Conservation (phyloP, 495 filamentous ascomycete genomes). For the Neurospora sp. region DNA sequence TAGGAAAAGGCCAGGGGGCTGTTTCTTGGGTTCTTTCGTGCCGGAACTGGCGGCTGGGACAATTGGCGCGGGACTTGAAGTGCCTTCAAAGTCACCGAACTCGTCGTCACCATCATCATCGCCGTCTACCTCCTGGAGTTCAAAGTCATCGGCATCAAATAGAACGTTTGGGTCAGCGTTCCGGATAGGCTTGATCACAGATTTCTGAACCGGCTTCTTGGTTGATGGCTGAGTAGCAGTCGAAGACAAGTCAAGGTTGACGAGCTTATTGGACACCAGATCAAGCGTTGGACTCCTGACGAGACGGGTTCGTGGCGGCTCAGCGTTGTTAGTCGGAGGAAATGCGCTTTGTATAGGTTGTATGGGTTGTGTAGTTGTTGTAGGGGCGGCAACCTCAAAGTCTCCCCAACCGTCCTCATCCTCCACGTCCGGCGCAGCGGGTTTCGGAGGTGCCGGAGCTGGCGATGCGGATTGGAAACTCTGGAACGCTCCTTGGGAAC, state of each 20-base stretch:
- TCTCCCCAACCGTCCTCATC: slow-evolving; percentile 68
- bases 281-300: slow-evolving; percentile 34
- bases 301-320: slow-evolving; percentile 19
- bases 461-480: neutral
- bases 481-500: slow-evolving; percentile 1
- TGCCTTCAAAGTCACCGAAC: slow-evolving; percentile 41
- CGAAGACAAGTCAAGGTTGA: slow-evolving; percentile 18
- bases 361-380: neutral
- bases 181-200: slow-evolving; percentile 4
- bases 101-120: slow-evolving; percentile 33
- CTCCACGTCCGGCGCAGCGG: slow-evolving; percentile 21
- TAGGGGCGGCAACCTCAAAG: slow-evolving; percentile 49
- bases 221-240: slow-evolving; percentile 10
- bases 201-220: slow-evolving; percentile 9
- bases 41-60: slow-evolving; percentile 2
- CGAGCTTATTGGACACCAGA: slow-evolving; percentile 33
- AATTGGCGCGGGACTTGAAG: neutral
- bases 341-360: neutral
- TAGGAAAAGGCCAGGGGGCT: slow-evolving; percentile 21
- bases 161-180: slow-evolving; percentile 33
- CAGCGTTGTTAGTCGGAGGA: neutral
- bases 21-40: slow-evolving; percentile 12
- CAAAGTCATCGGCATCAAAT: slow-evolving; percentile 41
- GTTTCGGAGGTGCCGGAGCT: neutral
- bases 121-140: slow-evolving; percentile 14